Evolutionary conservation across 306 rosid genomes (phyloP), one percentile per base, ranked within the genome.

Genomic region (Prunus padus): DNA sequence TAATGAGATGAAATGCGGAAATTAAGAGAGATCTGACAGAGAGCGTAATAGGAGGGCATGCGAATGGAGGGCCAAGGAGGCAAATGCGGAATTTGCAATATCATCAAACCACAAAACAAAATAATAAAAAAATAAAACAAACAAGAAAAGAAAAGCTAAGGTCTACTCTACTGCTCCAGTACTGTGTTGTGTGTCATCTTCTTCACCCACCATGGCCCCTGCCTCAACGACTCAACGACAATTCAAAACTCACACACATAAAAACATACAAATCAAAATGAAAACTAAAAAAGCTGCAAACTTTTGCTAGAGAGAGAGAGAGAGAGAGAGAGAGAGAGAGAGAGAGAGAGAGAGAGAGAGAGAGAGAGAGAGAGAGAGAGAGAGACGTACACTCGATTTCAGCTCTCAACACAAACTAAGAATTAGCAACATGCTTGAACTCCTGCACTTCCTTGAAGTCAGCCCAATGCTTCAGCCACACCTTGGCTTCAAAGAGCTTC

Each of bases 21-120:
- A 20, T 56, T 20, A 22, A 13, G 28, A 22, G 76, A 25, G 74
- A 76, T 71, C 80, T 73, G 86, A 84, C 85, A 75, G 49, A 4
- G 19, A 40, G 84, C 75, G 73, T 8, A 64, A 85, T 72, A 77
- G 74, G 18, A 69, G 89, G 86, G 84, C 86, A 85, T 82, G 89
- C 86, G 83, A 71, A 65, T 56, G 75, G 82, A 14, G 45, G 42
- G 44, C 14, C n/a, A 20, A 30, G 55, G 42, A 11, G 72, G 70
- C 65, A 59, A 49, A 47, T 9, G 40, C 55, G 42, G 22, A 64
- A 8, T 64, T 64, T 33, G n/a, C n/a, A 30, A 13, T 16, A 28
- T 1, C 22, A 2, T 15, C 10, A 62, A 62, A 30, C 25, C 15
- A 7, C 18, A 51, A 25, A 59, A 2, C 10, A 1, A 55, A 55